Evolutionary conservation across 2,329 filamentous ascomycete genomes (phyloP), one percentile per base, ranked within the genome.

Genomic region (Tricladium varicosporioides): DNA sequence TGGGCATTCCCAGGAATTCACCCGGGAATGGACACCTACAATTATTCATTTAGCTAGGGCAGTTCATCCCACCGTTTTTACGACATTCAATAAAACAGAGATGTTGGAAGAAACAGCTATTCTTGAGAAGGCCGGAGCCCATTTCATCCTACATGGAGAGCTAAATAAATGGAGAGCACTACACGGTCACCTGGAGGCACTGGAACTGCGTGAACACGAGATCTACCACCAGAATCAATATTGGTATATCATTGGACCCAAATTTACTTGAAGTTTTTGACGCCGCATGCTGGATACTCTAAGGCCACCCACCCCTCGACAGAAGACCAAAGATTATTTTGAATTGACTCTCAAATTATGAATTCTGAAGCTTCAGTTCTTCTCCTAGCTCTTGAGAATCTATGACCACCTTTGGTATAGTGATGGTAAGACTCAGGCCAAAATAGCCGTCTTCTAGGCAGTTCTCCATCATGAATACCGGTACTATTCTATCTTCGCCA

Each of bases 91-190:
- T 48, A 54, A 60, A 22, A 52, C 51, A 8, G 60, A 64, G 51
- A 58, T 63, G 61, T 18, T 7, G 31, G 58, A 61, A 40, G 61
- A 62, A 49, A 53, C 45, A 9, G 47, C 48, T 19, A 42, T 56
- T 3, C 46, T 63, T 10, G 43, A 36, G n/a, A 33, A 31, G 5
- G 14, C 56, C 2, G 60, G 58, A 5, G 55, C 51, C 3, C 45
- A 42, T 8, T 61, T 61, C 15, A 1, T 63, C 14, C 51, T 53
- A 7, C 33, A 53, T 0, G 60, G 58, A 11, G 52, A 60, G 46
- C 54, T 45, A 19, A 63, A 65, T 46, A 59, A 48, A 14, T 64
- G 63, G 63, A 59, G 42, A 52, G 48, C 57, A 1, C 40, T 63
- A 51, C 53, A 50, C 31, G 57, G 59, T 13, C 18, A 59, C 5